phyloP scores from a whole-genome alignment of 2,329 filamentous ascomycete species.

The Atkinsonella hypoxylon region DNA sequence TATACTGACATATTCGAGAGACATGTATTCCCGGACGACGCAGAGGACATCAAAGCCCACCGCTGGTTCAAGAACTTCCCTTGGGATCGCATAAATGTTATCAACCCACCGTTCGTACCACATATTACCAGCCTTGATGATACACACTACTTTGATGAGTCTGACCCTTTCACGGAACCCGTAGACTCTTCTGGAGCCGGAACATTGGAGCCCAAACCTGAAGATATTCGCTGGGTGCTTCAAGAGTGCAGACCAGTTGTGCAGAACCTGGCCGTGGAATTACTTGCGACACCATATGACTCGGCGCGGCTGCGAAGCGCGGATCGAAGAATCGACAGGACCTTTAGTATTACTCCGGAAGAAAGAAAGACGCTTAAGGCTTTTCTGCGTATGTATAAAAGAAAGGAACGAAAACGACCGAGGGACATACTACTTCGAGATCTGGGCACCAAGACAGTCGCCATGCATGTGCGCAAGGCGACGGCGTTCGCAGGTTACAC shows the following conservation, averaged over 20 bases:
- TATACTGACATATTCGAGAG: conserved; percentile 24
- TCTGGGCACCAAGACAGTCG: conserved; percentile 47
- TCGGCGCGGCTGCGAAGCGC: conserved; percentile 34
- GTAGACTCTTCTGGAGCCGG: conserved; percentile 33
- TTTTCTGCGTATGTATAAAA: conserved; percentile 40
- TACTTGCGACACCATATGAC: conserved; percentile 37
- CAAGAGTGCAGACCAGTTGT: conserved; percentile 26
- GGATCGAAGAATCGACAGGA: conserved; percentile 34
- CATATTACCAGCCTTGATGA: conserved; percentile 56
- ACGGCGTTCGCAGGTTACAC: conserved; percentile 85
- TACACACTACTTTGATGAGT: conserved; percentile 84
- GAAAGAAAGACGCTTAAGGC: conserved; percentile 33
- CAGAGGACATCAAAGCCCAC: conserved; percentile 80
- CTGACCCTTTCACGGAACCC: conserved; percentile 57
- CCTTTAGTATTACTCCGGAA: conserved; percentile 19
- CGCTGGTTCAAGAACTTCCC: conserved; percentile 70
- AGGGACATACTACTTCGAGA: conserved; percentile 81
- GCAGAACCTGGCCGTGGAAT: conserved; percentile 31
- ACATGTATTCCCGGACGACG: conserved; percentile 74
- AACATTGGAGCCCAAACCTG: conserved; percentile 15
- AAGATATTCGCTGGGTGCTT: conserved; percentile 22
- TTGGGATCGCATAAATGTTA: conserved; percentile 64
- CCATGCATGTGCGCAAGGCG: conserved; percentile 70
- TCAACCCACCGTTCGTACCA: conserved; percentile 69
- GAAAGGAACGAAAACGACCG: conserved; percentile 63